Base-by-base conservation (phyloP, 306 rosid species). In the Gillenia trifoliata region DNA sequence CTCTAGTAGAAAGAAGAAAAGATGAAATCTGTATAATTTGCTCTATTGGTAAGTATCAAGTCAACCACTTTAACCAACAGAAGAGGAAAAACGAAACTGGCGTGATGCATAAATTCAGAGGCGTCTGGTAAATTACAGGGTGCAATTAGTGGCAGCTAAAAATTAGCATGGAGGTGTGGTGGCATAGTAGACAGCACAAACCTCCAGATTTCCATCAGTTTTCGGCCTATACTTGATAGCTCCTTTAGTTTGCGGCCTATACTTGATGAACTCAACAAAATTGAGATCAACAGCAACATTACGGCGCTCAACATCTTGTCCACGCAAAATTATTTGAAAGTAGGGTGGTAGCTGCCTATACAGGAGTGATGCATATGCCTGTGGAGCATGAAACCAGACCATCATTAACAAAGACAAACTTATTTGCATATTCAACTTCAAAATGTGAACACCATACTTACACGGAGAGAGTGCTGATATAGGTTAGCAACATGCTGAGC, bases 291-390 rank as follows among this genome's bases (percentile, higher is more conserved):
- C 71, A 3, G 90, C 97, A 85, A 94, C 75, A 75, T 87, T 94
- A 80, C 74, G 89, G 22, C 76, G 94, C 77, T 74, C 56, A 88
- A 91, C 90, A 78, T 75, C 86, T 81, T 60, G 77, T 72, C 97
- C 97, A 23, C 96, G 89, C 82, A 94, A 86, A 66, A 84, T 62
- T 61, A 94, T 88, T 70, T 71, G 88, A 72, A 94, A 94, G 68
- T 16, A 62, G 28, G 66, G 73, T 2, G 94, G 92, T 29, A 87
- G 31, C 81, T 82, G 76, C 89, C 90, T 80, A 85, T 94, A 94
- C 88, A 94, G 87, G 84, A 94, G 86, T 68, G 98, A 94, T 85
- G 82, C 74, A 80, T 94, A 94, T 54, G 60, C 98, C 97, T 94
- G 84, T 22, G 68, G 41, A 80, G 74, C 76, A 50, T 64, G 76